Conservation (phyloP, 108 stramenopile species). For the Fistulifera solaris region DNA sequence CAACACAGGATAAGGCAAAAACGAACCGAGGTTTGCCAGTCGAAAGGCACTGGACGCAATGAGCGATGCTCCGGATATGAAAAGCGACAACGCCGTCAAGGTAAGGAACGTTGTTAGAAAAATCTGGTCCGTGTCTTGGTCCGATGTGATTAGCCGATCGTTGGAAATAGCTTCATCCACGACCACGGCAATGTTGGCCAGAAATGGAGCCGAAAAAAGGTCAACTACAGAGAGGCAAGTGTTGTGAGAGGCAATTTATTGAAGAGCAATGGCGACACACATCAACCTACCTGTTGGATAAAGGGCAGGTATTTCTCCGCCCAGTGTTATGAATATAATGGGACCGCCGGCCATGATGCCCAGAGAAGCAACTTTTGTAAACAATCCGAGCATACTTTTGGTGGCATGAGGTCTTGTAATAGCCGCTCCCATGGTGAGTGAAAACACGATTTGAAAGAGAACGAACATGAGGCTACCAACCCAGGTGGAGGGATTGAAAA, state of each 20-base stretch:
- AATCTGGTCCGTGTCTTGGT: conserved; percentile 1
- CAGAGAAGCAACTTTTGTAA: conserved; percentile 34
- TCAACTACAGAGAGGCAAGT: conserved; percentile 12
- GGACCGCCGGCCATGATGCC: conserved; percentile 25
- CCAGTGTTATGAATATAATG: conserved; percentile 11
- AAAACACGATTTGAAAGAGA: conserved; percentile 43
- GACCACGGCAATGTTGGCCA: conserved; percentile 48
- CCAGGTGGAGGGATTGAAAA: no score
- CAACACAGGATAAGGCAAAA: conserved; percentile 59
- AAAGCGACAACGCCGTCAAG: conserved; percentile 35
- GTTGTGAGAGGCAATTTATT: no score
- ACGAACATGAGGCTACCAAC: conserved; percentile 5
- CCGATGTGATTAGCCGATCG: conserved; percentile 14
- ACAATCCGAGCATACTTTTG: conserved; percentile 17
- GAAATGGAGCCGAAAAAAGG: conserved; percentile 65
- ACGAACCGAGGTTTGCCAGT: conserved; percentile 59
- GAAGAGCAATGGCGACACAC: no score
- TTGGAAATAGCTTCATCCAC: conserved; percentile 43
- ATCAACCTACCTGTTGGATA: conserved; percentile 21
- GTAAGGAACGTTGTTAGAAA: conserved; percentile 64
- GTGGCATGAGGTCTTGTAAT: conserved; percentile 27
- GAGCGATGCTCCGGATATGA: conserved; percentile 27
- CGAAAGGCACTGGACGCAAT: conserved; percentile 37
- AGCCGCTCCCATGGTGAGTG: conserved; percentile 51
- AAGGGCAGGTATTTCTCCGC: conserved; percentile 27